phyloP scores from a whole-genome alignment of 768 basidiomycete genomes.

The Psilocybe azurescens region DNA sequence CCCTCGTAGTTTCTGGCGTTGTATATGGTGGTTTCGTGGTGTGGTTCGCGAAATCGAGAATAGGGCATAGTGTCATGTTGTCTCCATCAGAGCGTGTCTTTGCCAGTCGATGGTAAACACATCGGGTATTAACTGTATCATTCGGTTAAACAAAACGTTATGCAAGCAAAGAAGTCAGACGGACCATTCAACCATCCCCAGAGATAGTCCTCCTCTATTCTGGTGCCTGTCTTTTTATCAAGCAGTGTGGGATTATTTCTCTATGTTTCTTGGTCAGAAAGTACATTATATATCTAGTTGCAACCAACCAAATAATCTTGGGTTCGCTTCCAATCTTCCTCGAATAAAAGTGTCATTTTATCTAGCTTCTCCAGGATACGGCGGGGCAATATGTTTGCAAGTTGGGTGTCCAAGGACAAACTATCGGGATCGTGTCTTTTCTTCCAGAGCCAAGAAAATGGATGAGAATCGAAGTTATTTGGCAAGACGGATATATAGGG shows the following conservation, averaged over 20 bases:
- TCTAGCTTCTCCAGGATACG: conserved; percentile 46
- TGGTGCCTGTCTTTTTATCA: not conserved
- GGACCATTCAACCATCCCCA: conserved; percentile 95
- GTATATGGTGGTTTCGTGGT: conserved; percentile 45
- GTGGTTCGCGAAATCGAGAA: conserved; percentile 94
- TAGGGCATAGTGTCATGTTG: conserved; percentile 87
- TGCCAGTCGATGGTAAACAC: conserved; percentile 73
- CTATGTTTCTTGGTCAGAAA: conserved; percentile 15
- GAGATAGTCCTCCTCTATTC: conserved; percentile 56
- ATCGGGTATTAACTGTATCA: conserved; percentile 85
- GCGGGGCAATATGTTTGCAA: conserved; percentile 56
- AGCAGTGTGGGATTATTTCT: conserved; percentile 19
- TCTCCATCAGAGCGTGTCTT: conserved; percentile 57
- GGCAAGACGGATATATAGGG: conserved; percentile 87
- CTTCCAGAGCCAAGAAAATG: conserved; percentile 74
- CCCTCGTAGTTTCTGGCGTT: conserved; percentile 42
- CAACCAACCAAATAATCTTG: conserved; percentile 56
- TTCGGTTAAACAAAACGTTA: not conserved
- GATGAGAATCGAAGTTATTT: conserved; percentile 73
- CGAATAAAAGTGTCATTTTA: conserved; percentile 52
- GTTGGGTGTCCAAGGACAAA: conserved; percentile 20
- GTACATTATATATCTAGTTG: not conserved
- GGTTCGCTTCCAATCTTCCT: conserved; percentile 62
- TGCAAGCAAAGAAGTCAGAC: conserved; percentile 21
- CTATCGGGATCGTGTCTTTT: conserved; percentile 11